Evolutionary conservation across 495 filamentous ascomycete genomes (phyloP), one percentile per base, ranked within the genome.

Genomic region (Hyaloscypha bicolor): DNA sequence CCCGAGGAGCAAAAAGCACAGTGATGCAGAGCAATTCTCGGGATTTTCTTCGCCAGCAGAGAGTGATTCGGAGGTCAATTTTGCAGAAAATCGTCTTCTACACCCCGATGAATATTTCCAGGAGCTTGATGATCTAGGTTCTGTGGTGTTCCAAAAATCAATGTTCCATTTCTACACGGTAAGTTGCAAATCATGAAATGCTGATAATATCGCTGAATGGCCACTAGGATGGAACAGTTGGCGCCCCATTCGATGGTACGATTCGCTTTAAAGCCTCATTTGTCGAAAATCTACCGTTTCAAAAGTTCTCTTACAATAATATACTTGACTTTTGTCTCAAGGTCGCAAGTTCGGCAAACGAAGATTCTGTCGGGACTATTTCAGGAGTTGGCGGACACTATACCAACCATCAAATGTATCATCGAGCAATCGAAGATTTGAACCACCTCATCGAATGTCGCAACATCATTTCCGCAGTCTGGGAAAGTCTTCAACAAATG

Each of bases 401-500:
- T 5, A 16, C n/a, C 0, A 32, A 61, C 35, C 58, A 61, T 11
- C 58, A 32, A 61, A 61, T 61, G 58, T 8, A 61, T 53, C 11
- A 29, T 29, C 37, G 60, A 31, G n/a, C 9, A 29, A 14, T 53
- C 14, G 45, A 63, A 2, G 16, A 63, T 21, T 52, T 63, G 42
- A 6, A 14, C 5, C 22, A 64, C 30, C 33, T 56, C n/a, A 55
- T 64, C 37, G 62, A 64, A 57, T 64, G 62, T 31, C 52, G 62
- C 4, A 64, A 57, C 29, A 42, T 57, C 6, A 64, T 64, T 57
- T 37, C 48, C 25, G 33, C 29, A 6, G 62, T 39, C 21, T 33
- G 29, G 62, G 31, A 64, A 33, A 64, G 55, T 29, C 25, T 64
- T 6, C 37, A 64, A 30, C 8, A 12, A 21, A 56, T 64, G 62